Conservation (phyloP, 2,329 filamentous ascomycete species). For the Beauveria rudraprayagi region DNA sequence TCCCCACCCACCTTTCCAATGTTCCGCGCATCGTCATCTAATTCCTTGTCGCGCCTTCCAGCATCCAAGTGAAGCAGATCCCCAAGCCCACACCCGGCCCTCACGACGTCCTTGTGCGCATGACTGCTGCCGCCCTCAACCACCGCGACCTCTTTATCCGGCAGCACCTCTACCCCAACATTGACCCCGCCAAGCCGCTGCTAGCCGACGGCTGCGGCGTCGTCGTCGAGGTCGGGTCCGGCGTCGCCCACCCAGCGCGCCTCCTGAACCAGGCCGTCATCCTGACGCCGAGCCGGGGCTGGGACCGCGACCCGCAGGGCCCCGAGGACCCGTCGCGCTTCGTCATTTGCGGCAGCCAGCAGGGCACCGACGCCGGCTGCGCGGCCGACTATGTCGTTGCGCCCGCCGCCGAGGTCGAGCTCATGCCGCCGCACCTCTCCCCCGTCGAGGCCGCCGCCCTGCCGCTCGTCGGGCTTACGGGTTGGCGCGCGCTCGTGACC, state of each 20-base stretch:
- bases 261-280: conserved; percentile 62
- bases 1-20: too few relatives aligned
- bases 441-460: conserved; percentile 73
- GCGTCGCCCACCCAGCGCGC: conserved; percentile 25
- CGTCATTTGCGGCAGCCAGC: conserved; percentile 62
- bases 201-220: conserved; percentile 75
- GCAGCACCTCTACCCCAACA: conserved; percentile 81
- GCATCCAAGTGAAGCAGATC: conserved; percentile 52
- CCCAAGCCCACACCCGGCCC: conserved; percentile 56
- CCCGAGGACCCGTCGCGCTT: conserved; percentile 59
- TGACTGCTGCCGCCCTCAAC: conserved; percentile 79
- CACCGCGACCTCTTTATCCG: conserved; percentile 94
- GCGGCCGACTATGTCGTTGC: conserved; percentile 67
- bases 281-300: conserved; percentile 69
- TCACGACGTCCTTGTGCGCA: conserved; percentile 63
- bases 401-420: conserved; percentile 64
- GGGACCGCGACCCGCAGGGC: conserved; percentile 61
- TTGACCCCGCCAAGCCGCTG: conserved; percentile 70
- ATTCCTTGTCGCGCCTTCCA: conserved; percentile 19
- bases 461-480: conserved; percentile 78
- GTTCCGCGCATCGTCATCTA: not conserved
- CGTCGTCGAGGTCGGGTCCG: conserved; percentile 57
- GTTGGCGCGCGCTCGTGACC: conserved; percentile 74
- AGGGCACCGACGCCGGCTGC: conserved; percentile 54
- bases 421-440: conserved; percentile 63